Evolutionary conservation across 2,329 filamentous ascomycete genomes (phyloP).

Genomic region (Raffaelea ambrosiae): DNA sequence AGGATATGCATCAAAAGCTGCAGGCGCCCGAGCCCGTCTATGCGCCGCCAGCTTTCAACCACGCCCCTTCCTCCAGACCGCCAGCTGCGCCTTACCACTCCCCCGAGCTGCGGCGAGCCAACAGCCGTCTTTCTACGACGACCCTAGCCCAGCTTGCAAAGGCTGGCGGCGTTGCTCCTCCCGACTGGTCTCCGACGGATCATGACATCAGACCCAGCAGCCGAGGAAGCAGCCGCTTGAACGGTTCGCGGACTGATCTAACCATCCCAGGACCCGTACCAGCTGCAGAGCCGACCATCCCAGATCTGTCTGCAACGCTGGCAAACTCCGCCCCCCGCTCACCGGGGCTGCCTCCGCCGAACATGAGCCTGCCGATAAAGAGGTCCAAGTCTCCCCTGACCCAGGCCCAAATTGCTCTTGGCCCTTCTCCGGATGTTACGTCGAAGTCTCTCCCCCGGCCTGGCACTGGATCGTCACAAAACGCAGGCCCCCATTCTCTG

Average conservation of each 20-base stretch:
- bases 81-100: constrained; percentile 63
- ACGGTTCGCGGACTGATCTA: not conserved
- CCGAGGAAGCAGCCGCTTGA: not conserved
- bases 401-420: constrained; percentile 18
- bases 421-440: constrained; percentile 6
- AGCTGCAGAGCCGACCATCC: not conserved
- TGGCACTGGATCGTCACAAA: no score
- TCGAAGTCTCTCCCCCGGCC: not conserved
- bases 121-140: constrained; percentile 72
- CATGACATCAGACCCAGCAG: constrained; percentile 4
- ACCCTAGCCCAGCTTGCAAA: constrained; percentile 75
- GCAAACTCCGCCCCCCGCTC: constrained; percentile 17
- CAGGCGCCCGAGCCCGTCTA: constrained; percentile 68
- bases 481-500: not conserved
- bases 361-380: constrained; percentile 29
- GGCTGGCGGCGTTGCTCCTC: constrained; percentile 45
- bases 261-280: not conserved
- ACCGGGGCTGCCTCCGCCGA: constrained; percentile 30
- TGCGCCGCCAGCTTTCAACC: constrained; percentile 69
- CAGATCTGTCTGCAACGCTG: not conserved
- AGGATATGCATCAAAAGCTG: constrained; percentile 43
- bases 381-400: constrained; percentile 38
- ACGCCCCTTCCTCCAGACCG: constrained; percentile 64
- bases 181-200: constrained; percentile 13
- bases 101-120: constrained; percentile 69